Base-by-base conservation (phyloP, 495 filamentous ascomycete species). In the Lasiosphaeris hirsuta region DNA sequence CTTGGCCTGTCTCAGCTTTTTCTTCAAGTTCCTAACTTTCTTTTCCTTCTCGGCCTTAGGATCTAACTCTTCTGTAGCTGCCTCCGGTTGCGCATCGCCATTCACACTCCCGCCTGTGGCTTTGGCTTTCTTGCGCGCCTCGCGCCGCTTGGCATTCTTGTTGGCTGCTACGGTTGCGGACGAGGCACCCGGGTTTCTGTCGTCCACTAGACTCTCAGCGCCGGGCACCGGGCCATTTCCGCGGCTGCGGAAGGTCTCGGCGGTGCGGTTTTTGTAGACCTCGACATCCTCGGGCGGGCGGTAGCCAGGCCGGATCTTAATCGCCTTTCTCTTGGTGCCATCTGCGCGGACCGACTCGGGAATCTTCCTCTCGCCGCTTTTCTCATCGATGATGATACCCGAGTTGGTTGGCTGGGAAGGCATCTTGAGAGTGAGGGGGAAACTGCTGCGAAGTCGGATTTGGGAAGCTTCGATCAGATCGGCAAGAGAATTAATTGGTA, bases 251-350 rank as follows among this genome's bases (percentile, higher is more conserved):
- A 89, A 96, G 39, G 82, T 85, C 61, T 93, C 89, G 19, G 92
- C 92, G 5, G 86, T 89, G 41, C 88, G 85, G 74, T 96, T 97
- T 78, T 89, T 94, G 81, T 97, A 99, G 37, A 96, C 76, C 66
- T 97, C 90, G 56, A 97, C 89, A 72, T 99, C 95, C 71, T 99
- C 95, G 2, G 94, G 93, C 0, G 95, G 95, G 36, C 84, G 84
- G 72, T 97, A 99, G 45, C 95, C 95, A 10, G 93, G 92, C 3
- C 90, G 84, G 41, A 99, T 89, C 60, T 89, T 89, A 53, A 96
- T 97, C 66, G 96, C 95, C 63, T 88, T 92, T 34, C 95, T 81
- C 13, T 86, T 88, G 15, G 88, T 89, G 51, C 95, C 95, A 63
- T 99, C 95, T 7, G 95, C 73, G 44, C 95, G 87, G 23, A 81